Conservation (phyloP, 2,329 filamentous ascomycete genomes). For the Ophiocordyceps camponoti-floridani region DNA sequence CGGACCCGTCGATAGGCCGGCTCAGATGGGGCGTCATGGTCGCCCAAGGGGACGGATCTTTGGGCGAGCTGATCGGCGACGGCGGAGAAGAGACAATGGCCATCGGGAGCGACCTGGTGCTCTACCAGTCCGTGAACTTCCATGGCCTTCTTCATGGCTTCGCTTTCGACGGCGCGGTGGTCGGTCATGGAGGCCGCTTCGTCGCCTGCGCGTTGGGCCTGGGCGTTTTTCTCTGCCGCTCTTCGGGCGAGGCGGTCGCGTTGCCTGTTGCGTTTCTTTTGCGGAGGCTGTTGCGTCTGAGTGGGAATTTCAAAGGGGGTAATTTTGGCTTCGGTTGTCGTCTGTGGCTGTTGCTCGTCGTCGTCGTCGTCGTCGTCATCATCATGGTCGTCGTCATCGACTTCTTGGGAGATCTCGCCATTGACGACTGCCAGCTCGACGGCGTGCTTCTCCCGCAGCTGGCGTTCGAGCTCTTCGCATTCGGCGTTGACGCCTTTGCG, state of each 20-base stretch:
- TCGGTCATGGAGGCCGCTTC: slow-evolving; percentile 65
- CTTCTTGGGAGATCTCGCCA: slow-evolving; percentile 1
- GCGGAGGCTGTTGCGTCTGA: slow-evolving; percentile 6
- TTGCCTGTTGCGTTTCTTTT: slow-evolving; percentile 72
- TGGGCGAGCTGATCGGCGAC: slow-evolving; percentile 65
- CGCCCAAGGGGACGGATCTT: slow-evolving; percentile 17
- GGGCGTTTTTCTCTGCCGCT: slow-evolving; percentile 65
- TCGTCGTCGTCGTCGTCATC: neutral
- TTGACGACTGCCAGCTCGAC: slow-evolving; percentile 27
- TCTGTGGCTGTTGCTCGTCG: neutral
- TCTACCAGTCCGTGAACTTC: slow-evolving; percentile 46
- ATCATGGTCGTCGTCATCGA: slow-evolving; percentile 4
- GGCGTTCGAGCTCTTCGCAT: slow-evolving; percentile 51
- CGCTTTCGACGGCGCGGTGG: slow-evolving; percentile 50
- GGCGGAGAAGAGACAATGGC: slow-evolving; percentile 87
- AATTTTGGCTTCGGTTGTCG: slow-evolving; percentile 1
- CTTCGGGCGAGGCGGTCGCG: slow-evolving; percentile 82
- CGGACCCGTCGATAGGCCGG: slow-evolving; percentile 49
- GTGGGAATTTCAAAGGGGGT: neutral
- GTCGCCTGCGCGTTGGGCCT: slow-evolving; percentile 45
- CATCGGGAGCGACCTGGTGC: slow-evolving; percentile 71
- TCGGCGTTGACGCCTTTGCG: slow-evolving; percentile 59
- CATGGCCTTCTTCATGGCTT: slow-evolving; percentile 53
- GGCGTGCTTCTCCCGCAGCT: slow-evolving; percentile 48
- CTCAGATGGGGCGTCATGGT: slow-evolving; percentile 5